Percentiles rank a stretch among this genome's conserved stretches.
phyloP scores from a whole-genome alignment of 495 filamentous ascomycete genomes.

The Penicillium odoratum region DNA sequence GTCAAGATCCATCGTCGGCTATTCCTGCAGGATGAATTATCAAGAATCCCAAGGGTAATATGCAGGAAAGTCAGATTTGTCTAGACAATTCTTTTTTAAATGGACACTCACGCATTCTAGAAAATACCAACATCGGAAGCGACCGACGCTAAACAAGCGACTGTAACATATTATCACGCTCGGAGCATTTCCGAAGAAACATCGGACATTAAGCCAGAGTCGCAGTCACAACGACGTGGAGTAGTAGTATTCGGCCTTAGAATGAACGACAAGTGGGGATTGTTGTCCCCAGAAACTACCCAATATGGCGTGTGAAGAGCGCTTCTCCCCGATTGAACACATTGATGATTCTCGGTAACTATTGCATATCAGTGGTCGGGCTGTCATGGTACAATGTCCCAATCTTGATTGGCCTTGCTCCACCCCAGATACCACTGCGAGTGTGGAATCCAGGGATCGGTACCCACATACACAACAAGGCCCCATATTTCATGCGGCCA shows the following conservation, averaged over 20 bases:
- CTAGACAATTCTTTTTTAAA: not conserved
- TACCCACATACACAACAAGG: not conserved
- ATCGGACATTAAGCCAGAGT: slow-evolving; percentile 18
- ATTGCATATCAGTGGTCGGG: not conserved
- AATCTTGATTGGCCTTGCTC: slow-evolving; percentile 3
- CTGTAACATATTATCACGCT: not conserved
- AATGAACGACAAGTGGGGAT: slow-evolving; percentile 11
- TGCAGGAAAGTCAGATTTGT: not conserved
- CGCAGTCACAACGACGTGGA: slow-evolving; percentile 3
- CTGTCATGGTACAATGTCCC: not conserved
- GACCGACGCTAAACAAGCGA: not conserved
- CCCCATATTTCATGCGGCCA: not conserved
- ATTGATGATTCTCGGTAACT: too few relatives aligned
- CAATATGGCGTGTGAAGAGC: slow-evolving; percentile 12
- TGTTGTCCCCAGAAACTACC: slow-evolving; percentile 13
- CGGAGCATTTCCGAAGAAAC: slow-evolving; percentile 4
- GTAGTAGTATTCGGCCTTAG: slow-evolving; percentile 8
- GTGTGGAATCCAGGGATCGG: slow-evolving; percentile 18
- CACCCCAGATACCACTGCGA: slow-evolving; percentile 12
- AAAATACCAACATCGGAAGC: not conserved
- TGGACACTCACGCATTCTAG: not conserved
- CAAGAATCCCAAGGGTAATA: not conserved
- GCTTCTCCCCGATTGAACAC: not conserved
- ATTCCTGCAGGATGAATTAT: not conserved
- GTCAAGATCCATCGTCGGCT: slow-evolving; percentile 20